Percentiles rank a stretch among this genome's conserved stretches.
These are phyloP conservation scores for Vaccinium myrtillus DNA, from an alignment of 148 eudicot genomes.

Conservation along the genomic window DNA sequence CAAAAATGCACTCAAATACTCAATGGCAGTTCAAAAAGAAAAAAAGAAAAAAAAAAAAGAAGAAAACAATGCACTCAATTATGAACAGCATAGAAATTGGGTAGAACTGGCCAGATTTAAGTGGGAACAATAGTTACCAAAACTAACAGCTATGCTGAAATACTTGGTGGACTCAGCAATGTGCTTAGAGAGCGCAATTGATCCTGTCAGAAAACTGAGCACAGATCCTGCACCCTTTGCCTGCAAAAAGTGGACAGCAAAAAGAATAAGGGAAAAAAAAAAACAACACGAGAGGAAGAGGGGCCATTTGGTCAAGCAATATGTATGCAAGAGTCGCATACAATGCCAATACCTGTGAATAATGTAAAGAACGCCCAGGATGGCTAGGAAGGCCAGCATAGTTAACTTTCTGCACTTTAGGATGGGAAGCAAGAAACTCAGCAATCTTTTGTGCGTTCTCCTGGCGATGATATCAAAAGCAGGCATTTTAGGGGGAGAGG, in stretches of 20 bases:
- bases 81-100: neutral
- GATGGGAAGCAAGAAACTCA: slow-evolving; percentile 88
- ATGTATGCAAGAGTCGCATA: neutral
- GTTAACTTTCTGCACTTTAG: slow-evolving; percentile 76
- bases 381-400: slow-evolving; percentile 95
- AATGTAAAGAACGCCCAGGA: slow-evolving; percentile 85
- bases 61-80: neutral
- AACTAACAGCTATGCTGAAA: slow-evolving; percentile 93
- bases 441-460: slow-evolving; percentile 96
- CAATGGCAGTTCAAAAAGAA: too few relatives aligned
- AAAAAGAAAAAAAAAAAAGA: too few relatives aligned
- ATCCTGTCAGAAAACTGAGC: slow-evolving; percentile 89
- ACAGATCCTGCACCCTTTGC: slow-evolving; percentile 99
- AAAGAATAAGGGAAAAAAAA: neutral
- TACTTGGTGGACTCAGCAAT: slow-evolving; percentile 81
- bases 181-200: slow-evolving; percentile 80
- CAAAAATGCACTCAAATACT: too few relatives aligned
- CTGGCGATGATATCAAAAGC: slow-evolving; percentile 37
- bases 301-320: neutral
- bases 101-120: neutral
- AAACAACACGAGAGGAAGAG: neutral
- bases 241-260: slow-evolving; percentile 39
- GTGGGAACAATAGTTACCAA: slow-evolving; percentile 53
- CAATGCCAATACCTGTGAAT: slow-evolving; percentile 63
- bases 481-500: neutral